A percentile compares a stretch with the other conserved stretches of the same genome.
Evolutionary conservation across 2,329 filamentous ascomycete genomes (phyloP).

Genomic region (Talaromyces albobiverticillius): DNA sequence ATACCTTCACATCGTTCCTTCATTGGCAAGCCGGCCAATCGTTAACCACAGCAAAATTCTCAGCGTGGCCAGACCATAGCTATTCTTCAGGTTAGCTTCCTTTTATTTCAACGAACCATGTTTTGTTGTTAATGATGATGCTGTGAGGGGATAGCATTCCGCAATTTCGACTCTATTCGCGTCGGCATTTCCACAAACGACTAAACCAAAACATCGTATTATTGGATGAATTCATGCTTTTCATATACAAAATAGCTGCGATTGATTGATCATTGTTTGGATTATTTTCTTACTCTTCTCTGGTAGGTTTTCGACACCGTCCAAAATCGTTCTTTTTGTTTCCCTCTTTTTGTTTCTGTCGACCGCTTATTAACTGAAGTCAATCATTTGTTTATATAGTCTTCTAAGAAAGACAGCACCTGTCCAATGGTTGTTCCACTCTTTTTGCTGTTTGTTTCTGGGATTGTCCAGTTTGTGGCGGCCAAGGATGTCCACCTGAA

Average conservation of each 20-base stretch:
- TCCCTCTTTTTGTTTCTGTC: not conserved
- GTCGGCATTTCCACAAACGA: conserved; percentile 12
- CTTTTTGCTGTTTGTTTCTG: conserved; percentile 5
- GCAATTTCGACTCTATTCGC: conserved; percentile 7
- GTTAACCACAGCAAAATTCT: not conserved
- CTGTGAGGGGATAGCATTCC: conserved; percentile 5
- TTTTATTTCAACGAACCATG: conserved; percentile 2
- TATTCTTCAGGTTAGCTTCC: not conserved
- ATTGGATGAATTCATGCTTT: not conserved
- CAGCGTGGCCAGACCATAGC: not conserved
- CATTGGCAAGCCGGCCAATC: not conserved
- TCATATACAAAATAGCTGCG: not conserved
- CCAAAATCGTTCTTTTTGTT: not conserved
- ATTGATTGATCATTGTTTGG: not conserved
- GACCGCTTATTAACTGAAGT: conserved; percentile 12
- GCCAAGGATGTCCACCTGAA: conserved; percentile 47
- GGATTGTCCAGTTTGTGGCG: conserved; percentile 11
- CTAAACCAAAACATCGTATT: conserved; percentile 1
- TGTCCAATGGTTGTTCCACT: conserved; percentile 5
- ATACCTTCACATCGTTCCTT: not conserved
- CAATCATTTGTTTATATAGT: conserved; percentile 6
- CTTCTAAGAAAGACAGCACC: not conserved
- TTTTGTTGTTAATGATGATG: conserved; percentile 2
- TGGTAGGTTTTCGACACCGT: conserved; percentile 12
- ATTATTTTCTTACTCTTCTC: not conserved